Evolutionary conservation across 2,329 filamentous ascomycete genomes (phyloP).

Genomic region (Zymoseptoria pseudotritici): DNA sequence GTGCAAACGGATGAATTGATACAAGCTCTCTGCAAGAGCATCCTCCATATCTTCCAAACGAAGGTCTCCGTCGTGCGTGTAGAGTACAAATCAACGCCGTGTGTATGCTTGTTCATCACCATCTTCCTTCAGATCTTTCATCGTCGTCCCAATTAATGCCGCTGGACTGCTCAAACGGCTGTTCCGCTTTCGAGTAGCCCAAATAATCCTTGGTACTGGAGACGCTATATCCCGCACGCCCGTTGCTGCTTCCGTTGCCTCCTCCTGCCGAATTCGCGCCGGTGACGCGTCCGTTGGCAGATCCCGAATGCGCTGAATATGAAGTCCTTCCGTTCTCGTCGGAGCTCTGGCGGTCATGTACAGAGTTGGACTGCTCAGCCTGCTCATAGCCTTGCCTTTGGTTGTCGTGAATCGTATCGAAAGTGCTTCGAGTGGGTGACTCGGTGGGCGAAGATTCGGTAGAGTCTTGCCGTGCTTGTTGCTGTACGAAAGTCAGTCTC

Average conservation of each 20-base stretch:
- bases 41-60: background rate
- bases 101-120: slow-evolving; percentile 14
- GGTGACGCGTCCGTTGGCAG: slow-evolving; percentile 8
- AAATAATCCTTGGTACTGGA: slow-evolving; percentile 29
- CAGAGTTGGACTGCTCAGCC: slow-evolving; percentile 8
- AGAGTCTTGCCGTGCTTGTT: slow-evolving; percentile 26
- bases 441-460: slow-evolving; percentile 10
- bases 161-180: slow-evolving; percentile 19
- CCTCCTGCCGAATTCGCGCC: slow-evolving; percentile 9
- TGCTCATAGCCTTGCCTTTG: slow-evolving; percentile 9
- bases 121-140: slow-evolving; percentile 24
- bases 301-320: slow-evolving; percentile 9
- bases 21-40: background rate
- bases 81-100: background rate
- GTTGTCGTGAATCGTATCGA: slow-evolving; percentile 19
- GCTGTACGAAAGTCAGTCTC: slow-evolving; percentile 13
- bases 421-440: slow-evolving; percentile 13
- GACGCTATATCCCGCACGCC: slow-evolving; percentile 24
- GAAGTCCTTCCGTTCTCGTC: slow-evolving; percentile 18
- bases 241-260: slow-evolving; percentile 4
- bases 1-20: background rate
- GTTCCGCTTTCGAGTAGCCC: slow-evolving; percentile 26
- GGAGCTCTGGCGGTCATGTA: slow-evolving; percentile 18
- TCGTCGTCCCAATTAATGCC: slow-evolving; percentile 27
- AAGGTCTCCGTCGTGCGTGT: background rate